phyloP scores from a whole-genome alignment of 345 rosid species.

The Eucalyptus globulus region DNA sequence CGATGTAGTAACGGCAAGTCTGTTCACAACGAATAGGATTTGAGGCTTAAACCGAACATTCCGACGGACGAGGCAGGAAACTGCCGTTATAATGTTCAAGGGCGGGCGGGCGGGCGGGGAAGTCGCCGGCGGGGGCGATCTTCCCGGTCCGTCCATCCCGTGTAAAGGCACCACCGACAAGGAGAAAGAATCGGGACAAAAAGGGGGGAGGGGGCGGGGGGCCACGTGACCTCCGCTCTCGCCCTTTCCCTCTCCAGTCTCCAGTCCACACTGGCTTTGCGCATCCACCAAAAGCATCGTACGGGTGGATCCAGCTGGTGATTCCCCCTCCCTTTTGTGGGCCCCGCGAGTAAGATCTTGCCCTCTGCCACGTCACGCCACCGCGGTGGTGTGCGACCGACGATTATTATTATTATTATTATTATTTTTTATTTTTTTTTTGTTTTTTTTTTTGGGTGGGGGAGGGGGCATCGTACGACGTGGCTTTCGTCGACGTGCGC shows the following conservation, averaged over 20 bases:
- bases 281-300: not conserved
- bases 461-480: not conserved
- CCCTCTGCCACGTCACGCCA: not conserved
- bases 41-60: not conserved
- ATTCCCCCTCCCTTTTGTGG: not conserved
- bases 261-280: not conserved
- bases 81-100: too few species aligned
- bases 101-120: too few species aligned
- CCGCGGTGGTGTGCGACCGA: not conserved
- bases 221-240: not conserved
- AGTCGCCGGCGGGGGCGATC: too few species aligned
- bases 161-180: not conserved
- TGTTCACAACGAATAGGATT: not conserved
- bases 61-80: rapidly evolving
- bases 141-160: not conserved
- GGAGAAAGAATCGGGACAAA: not conserved
- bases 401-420: not conserved
- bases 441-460: too few species aligned
- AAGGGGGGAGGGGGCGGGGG: not conserved
- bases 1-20: rapidly evolving
- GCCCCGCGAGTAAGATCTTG: not conserved
- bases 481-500: not conserved
- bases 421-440: too few species aligned
- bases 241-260: not conserved
- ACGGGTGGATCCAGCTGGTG: not conserved